Conservation (phyloP, 2,329 filamentous ascomycete genomes). For the Ascosphaera pollenicola region DNA sequence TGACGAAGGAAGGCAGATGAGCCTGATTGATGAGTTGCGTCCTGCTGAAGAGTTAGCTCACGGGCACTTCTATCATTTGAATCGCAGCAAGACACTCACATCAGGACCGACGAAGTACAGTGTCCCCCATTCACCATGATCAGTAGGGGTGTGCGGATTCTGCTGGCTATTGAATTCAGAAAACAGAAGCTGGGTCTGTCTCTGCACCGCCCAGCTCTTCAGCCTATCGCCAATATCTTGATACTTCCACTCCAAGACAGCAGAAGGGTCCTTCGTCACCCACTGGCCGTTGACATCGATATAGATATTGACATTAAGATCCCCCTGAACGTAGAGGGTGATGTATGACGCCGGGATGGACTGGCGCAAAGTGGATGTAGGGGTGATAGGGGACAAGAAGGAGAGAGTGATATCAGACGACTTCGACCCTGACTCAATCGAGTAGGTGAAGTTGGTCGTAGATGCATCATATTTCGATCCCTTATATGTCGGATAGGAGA, state of each 20-base stretch:
- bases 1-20: slow-evolving; percentile 43
- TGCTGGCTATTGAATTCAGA: slow-evolving; percentile 33
- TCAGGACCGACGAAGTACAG: slow-evolving; percentile 53
- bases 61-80: no score
- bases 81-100: slow-evolving; percentile 10
- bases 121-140: slow-evolving; percentile 67
- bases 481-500: slow-evolving; percentile 35
- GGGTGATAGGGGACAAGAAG: slow-evolving; percentile 57
- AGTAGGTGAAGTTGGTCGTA: slow-evolving; percentile 46
- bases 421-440: slow-evolving; percentile 1
- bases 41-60: no score
- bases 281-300: slow-evolving; percentile 55
- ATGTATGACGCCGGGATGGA: slow-evolving; percentile 66
- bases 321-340: slow-evolving; percentile 45
- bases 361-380: slow-evolving; percentile 58
- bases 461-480: slow-evolving; percentile 47
- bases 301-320: slow-evolving; percentile 39
- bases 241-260: slow-evolving; percentile 48
- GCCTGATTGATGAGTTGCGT: slow-evolving; percentile 39
- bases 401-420: slow-evolving; percentile 29
- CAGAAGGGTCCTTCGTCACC: slow-evolving; percentile 55
- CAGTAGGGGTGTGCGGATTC: slow-evolving; percentile 12
- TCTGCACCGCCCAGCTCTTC: slow-evolving; percentile 21
- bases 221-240: slow-evolving; percentile 22
- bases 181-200: slow-evolving; percentile 39